These are phyloP conservation scores for Plectosphaerella cucumerina DNA, from an alignment of 2,329 filamentous ascomycete genomes.

Conservation along the genomic window DNA sequence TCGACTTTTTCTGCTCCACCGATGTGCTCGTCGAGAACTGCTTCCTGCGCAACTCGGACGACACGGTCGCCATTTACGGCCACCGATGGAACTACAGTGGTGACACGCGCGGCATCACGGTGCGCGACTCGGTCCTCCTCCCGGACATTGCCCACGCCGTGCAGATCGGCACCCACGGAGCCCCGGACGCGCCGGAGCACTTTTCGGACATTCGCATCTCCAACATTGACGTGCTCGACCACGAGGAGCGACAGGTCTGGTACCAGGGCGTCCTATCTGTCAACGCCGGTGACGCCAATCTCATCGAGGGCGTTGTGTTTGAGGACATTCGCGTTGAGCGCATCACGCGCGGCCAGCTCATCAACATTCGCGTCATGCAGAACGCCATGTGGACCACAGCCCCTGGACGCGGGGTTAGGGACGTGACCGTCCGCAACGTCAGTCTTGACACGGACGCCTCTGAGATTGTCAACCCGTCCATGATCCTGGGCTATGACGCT, in stretches of 20 bases:
- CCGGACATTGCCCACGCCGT: slow-evolving; percentile 29
- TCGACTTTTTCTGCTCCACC: slow-evolving; percentile 19
- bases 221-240: slow-evolving; percentile 32
- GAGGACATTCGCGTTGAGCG: slow-evolving; percentile 26
- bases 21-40: slow-evolving; percentile 21
- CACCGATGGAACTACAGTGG: slow-evolving; percentile 27
- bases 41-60: slow-evolving; percentile 31
- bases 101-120: slow-evolving; percentile 25
- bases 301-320: slow-evolving; percentile 20
- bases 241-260: slow-evolving; percentile 26
- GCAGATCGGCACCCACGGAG: slow-evolving; percentile 30
- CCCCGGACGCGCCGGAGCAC: slow-evolving; percentile 24
- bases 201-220: slow-evolving; percentile 21
- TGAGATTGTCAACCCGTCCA: slow-evolving; percentile 10
- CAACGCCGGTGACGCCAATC: slow-evolving; percentile 26
- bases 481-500: slow-evolving; percentile 12
- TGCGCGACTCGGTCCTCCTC: slow-evolving; percentile 23
- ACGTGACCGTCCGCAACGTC: slow-evolving; percentile 21
- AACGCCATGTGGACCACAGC: slow-evolving; percentile 28
- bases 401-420: slow-evolving; percentile 23
- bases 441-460: slow-evolving; percentile 7
- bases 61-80: slow-evolving; percentile 27
- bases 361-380: slow-evolving; percentile 28
- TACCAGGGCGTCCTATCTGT: slow-evolving; percentile 31
- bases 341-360: slow-evolving; percentile 23